A percentile compares a stretch with the other conserved stretches of the same genome.
Evolutionary conservation across 352 stramenopile species (phyloP).

Genomic region (Plasmopara viticola): DNA sequence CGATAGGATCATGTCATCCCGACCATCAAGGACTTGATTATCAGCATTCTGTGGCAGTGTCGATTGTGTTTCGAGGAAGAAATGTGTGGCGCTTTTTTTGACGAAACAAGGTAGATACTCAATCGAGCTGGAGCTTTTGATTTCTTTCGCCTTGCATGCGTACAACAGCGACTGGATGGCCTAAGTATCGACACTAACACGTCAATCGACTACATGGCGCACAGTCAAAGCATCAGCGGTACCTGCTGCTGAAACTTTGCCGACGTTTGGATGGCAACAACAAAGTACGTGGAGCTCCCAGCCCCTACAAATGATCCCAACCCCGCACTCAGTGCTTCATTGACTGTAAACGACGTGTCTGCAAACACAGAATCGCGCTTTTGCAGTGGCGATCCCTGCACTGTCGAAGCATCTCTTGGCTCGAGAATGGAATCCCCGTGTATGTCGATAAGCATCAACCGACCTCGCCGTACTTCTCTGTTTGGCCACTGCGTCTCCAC

Average conservation of each 20-base stretch:
- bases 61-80: slow-evolving; percentile 4
- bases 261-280: slow-evolving; percentile 56
- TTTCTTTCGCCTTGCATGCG: slow-evolving; percentile 74
- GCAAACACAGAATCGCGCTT: slow-evolving; percentile 25
- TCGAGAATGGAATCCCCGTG: slow-evolving; percentile 48
- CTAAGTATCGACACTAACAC: slow-evolving; percentile 16
- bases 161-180: slow-evolving; percentile 76
- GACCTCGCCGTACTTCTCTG: slow-evolving; percentile 25
- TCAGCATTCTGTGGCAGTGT: background rate
- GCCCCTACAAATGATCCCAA: slow-evolving; percentile 50
- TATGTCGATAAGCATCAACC: slow-evolving; percentile 42
- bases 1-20: slow-evolving; percentile 5
- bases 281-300: slow-evolving; percentile 37
- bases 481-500: slow-evolving; percentile 31
- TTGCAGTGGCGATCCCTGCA: slow-evolving; percentile 3
- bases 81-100: slow-evolving; percentile 2
- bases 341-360: slow-evolving; percentile 58
- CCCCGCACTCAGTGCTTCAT: slow-evolving; percentile 28
- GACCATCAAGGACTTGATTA: slow-evolving; percentile 6
- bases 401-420: slow-evolving; percentile 7
- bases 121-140: slow-evolving; percentile 31
- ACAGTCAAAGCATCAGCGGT: background rate
- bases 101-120: slow-evolving; percentile 33
- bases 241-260: slow-evolving; percentile 64
- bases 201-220: background rate